Percentiles rank a stretch among this genome's conserved stretches.
These are phyloP conservation scores for Teratosphaeria nubilosa DNA, from an alignment of 2,329 filamentous ascomycete genomes.

Conservation along the genomic window DNA sequence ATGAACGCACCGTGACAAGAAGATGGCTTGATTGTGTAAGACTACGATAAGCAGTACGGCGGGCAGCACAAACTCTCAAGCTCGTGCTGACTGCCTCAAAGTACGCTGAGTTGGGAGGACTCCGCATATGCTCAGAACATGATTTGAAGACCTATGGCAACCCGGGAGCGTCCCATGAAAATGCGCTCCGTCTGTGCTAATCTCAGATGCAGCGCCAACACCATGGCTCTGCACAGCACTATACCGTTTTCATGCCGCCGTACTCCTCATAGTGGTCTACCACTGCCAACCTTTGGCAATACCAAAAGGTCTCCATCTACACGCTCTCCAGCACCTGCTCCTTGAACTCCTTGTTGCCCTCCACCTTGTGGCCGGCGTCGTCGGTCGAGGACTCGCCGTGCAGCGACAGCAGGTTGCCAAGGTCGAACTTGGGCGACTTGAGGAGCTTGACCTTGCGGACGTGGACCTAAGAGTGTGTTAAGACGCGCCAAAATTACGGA, in stretches of 20 bases:
- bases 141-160: not conserved
- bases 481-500: constrained; percentile 6
- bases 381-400: constrained; percentile 96
- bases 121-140: not conserved
- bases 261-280: not conserved
- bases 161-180: not conserved
- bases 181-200: not conserved
- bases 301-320: constrained; percentile 44
- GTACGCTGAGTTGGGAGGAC: not conserved
- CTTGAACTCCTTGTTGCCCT: constrained; percentile 84
- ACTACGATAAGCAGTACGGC: not conserved
- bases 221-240: not conserved
- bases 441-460: constrained; percentile 99
- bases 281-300: not conserved
- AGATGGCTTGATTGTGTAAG: not conserved
- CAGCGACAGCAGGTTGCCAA: constrained; percentile 88
- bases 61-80: constrained; percentile 6
- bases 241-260: not conserved
- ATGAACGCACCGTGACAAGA: not conserved
- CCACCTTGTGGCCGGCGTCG: constrained; percentile 93
- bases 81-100: not conserved
- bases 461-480: constrained; percentile 62
- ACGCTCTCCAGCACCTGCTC: constrained; percentile 90
- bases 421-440: constrained; percentile 98
- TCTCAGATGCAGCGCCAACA: not conserved